A percentile compares a stretch with the other conserved stretches of the same genome.
Conservation (phyloP, 805 yeast species). For the Wickerhamomyces rabaulensis region DNA sequence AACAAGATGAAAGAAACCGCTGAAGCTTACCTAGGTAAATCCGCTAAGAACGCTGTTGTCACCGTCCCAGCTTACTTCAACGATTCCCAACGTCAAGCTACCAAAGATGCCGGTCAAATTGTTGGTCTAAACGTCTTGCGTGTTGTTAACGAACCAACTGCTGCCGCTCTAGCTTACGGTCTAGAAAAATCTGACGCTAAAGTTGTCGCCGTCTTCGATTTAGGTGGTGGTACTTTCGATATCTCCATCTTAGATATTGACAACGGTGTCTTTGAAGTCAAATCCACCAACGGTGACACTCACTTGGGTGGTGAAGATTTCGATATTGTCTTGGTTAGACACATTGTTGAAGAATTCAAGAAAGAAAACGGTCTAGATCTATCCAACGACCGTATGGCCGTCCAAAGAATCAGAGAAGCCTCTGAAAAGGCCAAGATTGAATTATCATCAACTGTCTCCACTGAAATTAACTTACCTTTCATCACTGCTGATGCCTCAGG, state of each 20-base stretch:
- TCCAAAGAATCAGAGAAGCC: constrained; percentile 75
- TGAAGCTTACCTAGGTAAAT: constrained; percentile 46
- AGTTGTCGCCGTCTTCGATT: constrained; percentile 66
- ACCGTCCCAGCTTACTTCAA: constrained; percentile 17
- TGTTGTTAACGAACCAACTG: constrained; percentile 81
- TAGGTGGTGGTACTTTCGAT: constrained; percentile 99
- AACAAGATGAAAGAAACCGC: constrained; percentile 65
- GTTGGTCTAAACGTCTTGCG: constrained; percentile 74
- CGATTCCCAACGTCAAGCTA: constrained; percentile 17
- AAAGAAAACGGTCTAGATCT: constrained; percentile 34
- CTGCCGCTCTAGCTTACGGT: constrained; percentile 82
- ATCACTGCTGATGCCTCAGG: constrained; percentile 40
- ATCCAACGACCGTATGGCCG: constrained; percentile 36
- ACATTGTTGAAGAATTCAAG: constrained; percentile 55
- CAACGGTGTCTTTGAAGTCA: constrained; percentile 95
- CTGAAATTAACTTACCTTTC: constrained; percentile 70
- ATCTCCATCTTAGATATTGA: constrained; percentile 89
- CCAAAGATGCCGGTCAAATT: constrained; percentile 51
- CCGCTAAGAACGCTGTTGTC: constrained; percentile 67
- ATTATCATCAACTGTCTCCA: constrained; percentile 56
- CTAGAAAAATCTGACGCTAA: constrained; percentile 44
- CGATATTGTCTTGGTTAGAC: constrained; percentile 56
- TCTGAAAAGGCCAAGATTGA: constrained; percentile 78
- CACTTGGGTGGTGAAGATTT: constrained; percentile 98
- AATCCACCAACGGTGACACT: constrained; percentile 99